Evolutionary conservation across 2,329 filamentous ascomycete species (phyloP).

Genomic region (Metarhizium rileyi): DNA sequence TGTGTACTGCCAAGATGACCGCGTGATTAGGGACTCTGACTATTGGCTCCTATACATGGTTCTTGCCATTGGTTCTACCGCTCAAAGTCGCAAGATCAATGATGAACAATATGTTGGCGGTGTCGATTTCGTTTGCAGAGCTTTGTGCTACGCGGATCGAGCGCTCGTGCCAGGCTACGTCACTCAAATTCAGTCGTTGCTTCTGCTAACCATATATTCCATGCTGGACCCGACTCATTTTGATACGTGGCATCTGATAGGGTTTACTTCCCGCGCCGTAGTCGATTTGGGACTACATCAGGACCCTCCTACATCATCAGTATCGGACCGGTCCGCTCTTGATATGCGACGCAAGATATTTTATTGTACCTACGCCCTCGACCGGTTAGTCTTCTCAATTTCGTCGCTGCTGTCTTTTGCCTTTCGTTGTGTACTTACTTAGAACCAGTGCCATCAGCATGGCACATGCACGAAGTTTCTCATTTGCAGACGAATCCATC

Average conservation of each 20-base stretch:
- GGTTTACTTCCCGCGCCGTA: constrained; percentile 77
- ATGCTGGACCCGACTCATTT: constrained; percentile 86
- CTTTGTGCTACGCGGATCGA: constrained; percentile 68
- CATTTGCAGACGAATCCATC: constrained; percentile 82
- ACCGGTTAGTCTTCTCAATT: constrained; percentile 50
- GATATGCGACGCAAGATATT: constrained; percentile 78
- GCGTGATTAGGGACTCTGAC: constrained; percentile 58
- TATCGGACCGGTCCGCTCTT: constrained; percentile 57
- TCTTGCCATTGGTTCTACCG: constrained; percentile 69
- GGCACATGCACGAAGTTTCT: constrained; percentile 79
- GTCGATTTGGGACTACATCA: constrained; percentile 90
- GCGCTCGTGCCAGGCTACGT: constrained; percentile 80
- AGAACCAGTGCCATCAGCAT: constrained; percentile 69
- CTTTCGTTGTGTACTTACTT: constrained; percentile 11
- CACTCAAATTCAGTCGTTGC: constrained; percentile 75
- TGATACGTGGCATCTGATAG: constrained; percentile 88
- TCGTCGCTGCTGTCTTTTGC: not conserved
- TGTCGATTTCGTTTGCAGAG: constrained; percentile 48
- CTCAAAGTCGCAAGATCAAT: constrained; percentile 60
- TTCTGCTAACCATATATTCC: constrained; percentile 81
- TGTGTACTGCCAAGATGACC: constrained; percentile 62
- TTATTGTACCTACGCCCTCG: constrained; percentile 82
- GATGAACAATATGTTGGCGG: constrained; percentile 52
- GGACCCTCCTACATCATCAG: constrained; percentile 65
- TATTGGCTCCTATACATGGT: constrained; percentile 86